Evolutionary conservation across 305 asterid genomes (phyloP), one percentile per base, ranked within the genome.

Genomic region (Solanum hybrid): DNA sequence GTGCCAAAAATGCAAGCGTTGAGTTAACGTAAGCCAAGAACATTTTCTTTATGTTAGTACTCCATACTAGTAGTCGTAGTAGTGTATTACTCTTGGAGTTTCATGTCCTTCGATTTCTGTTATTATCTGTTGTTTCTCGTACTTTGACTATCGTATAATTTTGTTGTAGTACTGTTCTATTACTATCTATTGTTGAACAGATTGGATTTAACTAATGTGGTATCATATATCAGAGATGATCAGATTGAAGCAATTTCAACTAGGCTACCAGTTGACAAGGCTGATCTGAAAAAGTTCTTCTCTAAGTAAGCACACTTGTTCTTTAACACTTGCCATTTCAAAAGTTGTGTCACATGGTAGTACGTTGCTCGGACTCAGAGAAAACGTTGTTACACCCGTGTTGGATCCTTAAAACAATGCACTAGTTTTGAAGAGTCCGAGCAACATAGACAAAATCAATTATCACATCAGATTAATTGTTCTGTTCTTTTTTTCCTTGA

Each of bases 231-330:
- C 93, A 95, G 98, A 89, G 95, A 95, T 89, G 96, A 95, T 75
- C 95, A 96, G 85, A 93, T 96, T 86, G 97, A 96, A 92, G 94
- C 92, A 22, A 94, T 96, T 89, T 94, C 99, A 71, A 95, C 95
- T 46, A 93, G 95, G 94, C 96, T 96, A 89, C 98, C 98, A 27
- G 96, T 92, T 31, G 96, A 96, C 90, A 93, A 91, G 91, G 95
- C 92, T 75, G 99, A 96, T 91, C 92, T 96, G 51, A 91, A 82
- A 80, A 91, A 78, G 92, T 85, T 92, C 89, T 94, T 96, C 66
- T 92, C 98, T 37, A 94, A 92, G 98, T 95, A 94, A 94, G 94
- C 66, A 79, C 40, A 84, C 85, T 86, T 31, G 7, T 12, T 26
- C 40, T 29, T 9, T 9, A 56, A 87, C 34, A 16, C 27, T 66